These are phyloP conservation scores for Agrocybe pediades DNA, from an alignment of 768 basidiomycete species.

Conservation along the genomic window DNA sequence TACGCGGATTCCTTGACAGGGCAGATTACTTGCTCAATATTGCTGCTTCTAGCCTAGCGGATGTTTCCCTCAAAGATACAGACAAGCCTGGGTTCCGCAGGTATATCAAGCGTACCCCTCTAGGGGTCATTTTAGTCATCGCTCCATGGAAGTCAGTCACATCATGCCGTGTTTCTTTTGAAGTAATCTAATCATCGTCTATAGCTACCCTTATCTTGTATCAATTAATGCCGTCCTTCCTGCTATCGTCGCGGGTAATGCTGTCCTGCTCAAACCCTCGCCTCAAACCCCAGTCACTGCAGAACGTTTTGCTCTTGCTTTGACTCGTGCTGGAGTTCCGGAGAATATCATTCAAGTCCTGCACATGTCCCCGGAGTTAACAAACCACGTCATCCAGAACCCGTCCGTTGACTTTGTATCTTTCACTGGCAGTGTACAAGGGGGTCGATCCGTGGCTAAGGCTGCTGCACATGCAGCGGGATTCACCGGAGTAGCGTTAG, in stretches of 20 bases:
- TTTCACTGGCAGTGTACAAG: constrained; percentile 87
- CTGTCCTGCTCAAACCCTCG: constrained; percentile 92
- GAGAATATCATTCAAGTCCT: constrained; percentile 71
- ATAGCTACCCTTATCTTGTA: constrained; percentile 86
- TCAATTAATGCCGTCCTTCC: constrained; percentile 93
- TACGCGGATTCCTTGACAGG: constrained; percentile 79
- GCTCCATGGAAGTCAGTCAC: constrained; percentile 89
- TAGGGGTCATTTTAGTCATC: constrained; percentile 88
- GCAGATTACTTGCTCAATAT: constrained; percentile 86
- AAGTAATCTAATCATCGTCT: background rate
- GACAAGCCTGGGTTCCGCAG: constrained; percentile 84
- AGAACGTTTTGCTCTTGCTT: constrained; percentile 73
- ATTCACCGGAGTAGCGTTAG: constrained; percentile 88
- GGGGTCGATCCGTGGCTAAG: constrained; percentile 72
- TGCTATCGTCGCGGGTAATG: constrained; percentile 87
- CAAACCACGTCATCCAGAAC: constrained; percentile 63
- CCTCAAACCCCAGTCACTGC: constrained; percentile 93
- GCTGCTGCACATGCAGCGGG: constrained; percentile 64
- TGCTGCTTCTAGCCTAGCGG: constrained; percentile 71
- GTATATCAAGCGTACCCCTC: constrained; percentile 79
- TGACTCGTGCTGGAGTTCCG: constrained; percentile 80
- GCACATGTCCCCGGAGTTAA: constrained; percentile 68
- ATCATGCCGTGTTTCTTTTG: background rate
- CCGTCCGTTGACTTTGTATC: constrained; percentile 75
- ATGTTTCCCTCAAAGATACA: constrained; percentile 72